A percentile compares a stretch with the other conserved stretches of the same genome.
Conservation (phyloP, 345 rosid genomes). For the Murraya paniculata region DNA sequence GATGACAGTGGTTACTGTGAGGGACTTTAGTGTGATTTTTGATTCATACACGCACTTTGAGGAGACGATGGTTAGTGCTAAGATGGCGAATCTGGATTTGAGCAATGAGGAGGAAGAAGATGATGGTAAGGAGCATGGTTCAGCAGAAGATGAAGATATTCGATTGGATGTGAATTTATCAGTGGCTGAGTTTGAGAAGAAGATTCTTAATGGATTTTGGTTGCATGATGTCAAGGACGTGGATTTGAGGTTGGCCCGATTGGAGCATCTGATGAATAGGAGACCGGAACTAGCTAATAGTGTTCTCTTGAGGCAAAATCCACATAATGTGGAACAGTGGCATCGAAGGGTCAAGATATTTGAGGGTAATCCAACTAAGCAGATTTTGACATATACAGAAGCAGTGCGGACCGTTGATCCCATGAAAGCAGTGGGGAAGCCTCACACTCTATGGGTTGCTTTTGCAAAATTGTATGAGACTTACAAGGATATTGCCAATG, state of each 20-base stretch:
- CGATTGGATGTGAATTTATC: conserved; percentile 57
- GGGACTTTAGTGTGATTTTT: conserved; percentile 89
- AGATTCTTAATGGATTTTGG: conserved; percentile 83
- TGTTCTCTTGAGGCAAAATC: conserved; percentile 91
- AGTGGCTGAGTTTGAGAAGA: conserved; percentile 63
- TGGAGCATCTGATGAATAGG: conserved; percentile 76
- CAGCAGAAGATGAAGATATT: conserved; percentile 62
- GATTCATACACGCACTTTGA: conserved; percentile 84
- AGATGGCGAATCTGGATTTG: conserved; percentile 63
- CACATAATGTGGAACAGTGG: conserved; percentile 99
- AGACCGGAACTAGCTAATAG: conserved; percentile 92
- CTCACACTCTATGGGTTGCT: conserved; percentile 91
- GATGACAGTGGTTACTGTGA: conserved; percentile 87
- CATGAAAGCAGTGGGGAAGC: conserved; percentile 97
- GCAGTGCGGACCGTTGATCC: conserved; percentile 96
- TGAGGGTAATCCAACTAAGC: conserved; percentile 84
- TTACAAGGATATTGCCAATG: conserved; percentile 75
- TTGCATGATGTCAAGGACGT: conserved; percentile 79
- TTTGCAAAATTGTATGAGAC: conserved; percentile 87
- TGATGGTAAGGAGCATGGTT: conserved; percentile 40
- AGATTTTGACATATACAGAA: conserved; percentile 90
- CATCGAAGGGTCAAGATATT: conserved; percentile 90
- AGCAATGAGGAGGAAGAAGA: conserved; percentile 66
- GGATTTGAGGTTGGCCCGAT: conserved; percentile 79
- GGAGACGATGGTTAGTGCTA: conserved; percentile 69